These are phyloP conservation scores for Myriosclerotinia scirpicola DNA, from an alignment of 2,329 filamentous ascomycete species.

Conservation along the genomic window DNA sequence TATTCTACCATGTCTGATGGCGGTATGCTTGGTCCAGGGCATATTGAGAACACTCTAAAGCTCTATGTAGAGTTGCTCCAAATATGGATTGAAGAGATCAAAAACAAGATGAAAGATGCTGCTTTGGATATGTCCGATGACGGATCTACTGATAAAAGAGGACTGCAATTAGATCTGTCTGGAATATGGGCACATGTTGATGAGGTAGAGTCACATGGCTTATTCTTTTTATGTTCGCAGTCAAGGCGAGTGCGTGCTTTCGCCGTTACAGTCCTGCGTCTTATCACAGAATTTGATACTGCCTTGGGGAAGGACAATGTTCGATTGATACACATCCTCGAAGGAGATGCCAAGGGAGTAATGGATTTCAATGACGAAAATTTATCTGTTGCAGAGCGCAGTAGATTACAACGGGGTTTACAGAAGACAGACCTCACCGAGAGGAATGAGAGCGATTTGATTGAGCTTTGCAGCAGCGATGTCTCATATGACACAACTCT, in stretches of 20 bases:
- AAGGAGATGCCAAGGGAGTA: slow-evolving; percentile 83
- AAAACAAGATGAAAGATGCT: slow-evolving; percentile 76
- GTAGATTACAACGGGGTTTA: slow-evolving; percentile 85
- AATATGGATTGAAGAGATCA: slow-evolving; percentile 98
- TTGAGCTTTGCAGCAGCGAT: slow-evolving; percentile 94
- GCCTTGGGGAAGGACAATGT: slow-evolving; percentile 74
- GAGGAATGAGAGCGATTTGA: slow-evolving; percentile 72
- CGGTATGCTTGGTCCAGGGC: slow-evolving; percentile 88
- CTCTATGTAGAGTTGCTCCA: slow-evolving; percentile 91
- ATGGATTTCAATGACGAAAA: slow-evolving; percentile 92
- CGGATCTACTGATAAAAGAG: slow-evolving; percentile 64
- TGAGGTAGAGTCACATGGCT: slow-evolving; percentile 90
- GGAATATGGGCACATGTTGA: slow-evolving; percentile 92
- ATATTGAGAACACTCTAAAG: slow-evolving; percentile 90
- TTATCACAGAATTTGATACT: slow-evolving; percentile 91
- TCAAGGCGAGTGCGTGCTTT: slow-evolving; percentile 85
- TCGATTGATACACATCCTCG: slow-evolving; percentile 87
- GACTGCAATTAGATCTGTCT: slow-evolving; percentile 78
- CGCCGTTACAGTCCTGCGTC: slow-evolving; percentile 85
- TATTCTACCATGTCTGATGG: slow-evolving; percentile 98
- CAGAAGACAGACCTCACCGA: slow-evolving; percentile 68
- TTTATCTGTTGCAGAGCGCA: slow-evolving; percentile 87
- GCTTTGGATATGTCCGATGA: slow-evolving; percentile 64
- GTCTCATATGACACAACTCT: slow-evolving; percentile 90
- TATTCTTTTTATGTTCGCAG: slow-evolving; percentile 97